Percentiles rank a stretch among this genome's conserved stretches.
Conservation (phyloP, 768 basidiomycete species). For the Royoungia palumana region DNA sequence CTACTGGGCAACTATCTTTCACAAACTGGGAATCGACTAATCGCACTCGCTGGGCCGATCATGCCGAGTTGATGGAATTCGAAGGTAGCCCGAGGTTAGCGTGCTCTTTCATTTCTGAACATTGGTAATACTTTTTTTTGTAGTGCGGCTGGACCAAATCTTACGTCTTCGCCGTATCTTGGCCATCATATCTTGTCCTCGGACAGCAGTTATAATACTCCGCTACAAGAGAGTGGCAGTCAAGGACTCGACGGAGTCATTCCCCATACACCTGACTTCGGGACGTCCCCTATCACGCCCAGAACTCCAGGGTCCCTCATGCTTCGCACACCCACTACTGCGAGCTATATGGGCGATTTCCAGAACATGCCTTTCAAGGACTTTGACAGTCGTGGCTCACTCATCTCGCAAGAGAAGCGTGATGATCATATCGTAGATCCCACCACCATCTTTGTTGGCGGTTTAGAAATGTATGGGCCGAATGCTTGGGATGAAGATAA, state of each 20-base stretch:
- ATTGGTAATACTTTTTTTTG: slow-evolving; percentile 5
- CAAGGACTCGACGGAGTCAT: slow-evolving; percentile 39
- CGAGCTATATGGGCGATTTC: slow-evolving; percentile 34
- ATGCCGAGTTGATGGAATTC: slow-evolving; percentile 11
- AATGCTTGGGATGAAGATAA: slow-evolving; percentile 68
- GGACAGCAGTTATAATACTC: slow-evolving; percentile 14
- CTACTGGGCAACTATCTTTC: slow-evolving; percentile 27
- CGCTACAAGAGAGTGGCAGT: slow-evolving; percentile 19
- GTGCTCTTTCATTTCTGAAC: not conserved
- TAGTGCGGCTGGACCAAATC: slow-evolving; percentile 12
- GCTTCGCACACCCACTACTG: slow-evolving; percentile 47
- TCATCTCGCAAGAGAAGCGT: slow-evolving; percentile 21
- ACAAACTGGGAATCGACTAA: slow-evolving; percentile 25
- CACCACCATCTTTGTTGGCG: slow-evolving; percentile 72
- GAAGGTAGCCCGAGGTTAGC: slow-evolving; percentile 15
- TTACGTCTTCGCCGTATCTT: slow-evolving; percentile 14
- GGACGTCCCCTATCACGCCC: slow-evolving; percentile 48
- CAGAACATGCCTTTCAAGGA: slow-evolving; percentile 27
- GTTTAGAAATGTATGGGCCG: slow-evolving; percentile 61
- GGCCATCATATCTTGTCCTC: slow-evolving; percentile 13
- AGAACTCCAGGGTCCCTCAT: slow-evolving; percentile 47
- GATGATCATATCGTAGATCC: slow-evolving; percentile 54
- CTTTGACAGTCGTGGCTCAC: slow-evolving; percentile 20
- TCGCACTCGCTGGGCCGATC: slow-evolving; percentile 21
- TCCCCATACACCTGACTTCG: slow-evolving; percentile 44